These are phyloP conservation scores for Lentinula sp. DNA, from an alignment of 768 basidiomycete species.

Conservation along the genomic window DNA sequence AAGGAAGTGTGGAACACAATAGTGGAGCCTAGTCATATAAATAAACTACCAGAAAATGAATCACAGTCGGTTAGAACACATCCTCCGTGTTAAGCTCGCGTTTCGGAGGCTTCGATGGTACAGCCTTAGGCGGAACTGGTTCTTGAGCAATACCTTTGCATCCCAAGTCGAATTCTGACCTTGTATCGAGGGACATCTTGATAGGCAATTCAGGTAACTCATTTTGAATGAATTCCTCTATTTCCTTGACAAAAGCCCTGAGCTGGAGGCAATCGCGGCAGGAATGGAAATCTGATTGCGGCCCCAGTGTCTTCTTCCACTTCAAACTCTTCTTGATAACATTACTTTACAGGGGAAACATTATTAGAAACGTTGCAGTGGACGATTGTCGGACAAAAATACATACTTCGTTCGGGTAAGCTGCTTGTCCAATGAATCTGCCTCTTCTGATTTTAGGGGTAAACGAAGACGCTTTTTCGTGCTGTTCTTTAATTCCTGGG, in stretches of 20 bases:
- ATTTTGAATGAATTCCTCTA: background rate
- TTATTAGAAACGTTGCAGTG: background rate
- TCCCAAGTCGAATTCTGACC: background rate
- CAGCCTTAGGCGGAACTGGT: constrained; percentile 9
- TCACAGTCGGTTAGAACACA: background rate
- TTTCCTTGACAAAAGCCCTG: background rate
- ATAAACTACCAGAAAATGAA: too few species aligned
- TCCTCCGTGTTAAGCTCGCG: constrained; percentile 10
- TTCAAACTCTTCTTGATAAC: background rate
- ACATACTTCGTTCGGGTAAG: constrained; percentile 1
- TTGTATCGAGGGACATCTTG: background rate
- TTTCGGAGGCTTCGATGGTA: background rate
- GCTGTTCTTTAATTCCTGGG: background rate
- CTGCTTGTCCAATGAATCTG: background rate
- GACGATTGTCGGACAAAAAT: background rate
- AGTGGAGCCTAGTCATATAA: background rate
- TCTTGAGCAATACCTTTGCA: constrained; percentile 1
- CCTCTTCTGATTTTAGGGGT: background rate
- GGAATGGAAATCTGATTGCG: background rate
- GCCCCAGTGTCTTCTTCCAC: background rate
- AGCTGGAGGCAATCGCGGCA: background rate
- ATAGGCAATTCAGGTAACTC: background rate
- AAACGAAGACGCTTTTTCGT: background rate
- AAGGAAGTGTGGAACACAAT: too few species aligned
- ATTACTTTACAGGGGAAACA: background rate